These are phyloP conservation scores for Stagonosporopsis tanaceti DNA, from an alignment of 2,329 filamentous ascomycete genomes.

Conservation along the genomic window DNA sequence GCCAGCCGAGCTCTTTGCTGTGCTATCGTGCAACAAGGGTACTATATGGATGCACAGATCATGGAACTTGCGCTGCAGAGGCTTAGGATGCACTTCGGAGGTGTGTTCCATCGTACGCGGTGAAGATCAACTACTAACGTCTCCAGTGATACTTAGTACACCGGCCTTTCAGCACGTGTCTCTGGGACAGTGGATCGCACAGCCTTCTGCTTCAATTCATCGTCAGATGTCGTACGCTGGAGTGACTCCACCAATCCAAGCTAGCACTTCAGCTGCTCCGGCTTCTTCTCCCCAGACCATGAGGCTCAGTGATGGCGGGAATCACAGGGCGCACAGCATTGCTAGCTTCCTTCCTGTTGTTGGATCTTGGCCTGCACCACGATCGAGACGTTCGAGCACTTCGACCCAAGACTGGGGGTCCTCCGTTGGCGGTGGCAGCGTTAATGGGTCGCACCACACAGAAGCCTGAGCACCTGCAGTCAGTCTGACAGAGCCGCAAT, in stretches of 20 bases:
- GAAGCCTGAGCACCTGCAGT: background rate
- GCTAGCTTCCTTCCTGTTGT: background rate
- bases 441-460: background rate
- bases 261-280: background rate
- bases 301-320: background rate
- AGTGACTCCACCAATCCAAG: background rate
- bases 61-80: conserved; percentile 1
- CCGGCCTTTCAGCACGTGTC: background rate
- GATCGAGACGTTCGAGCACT: background rate
- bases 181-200: background rate
- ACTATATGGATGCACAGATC: background rate
- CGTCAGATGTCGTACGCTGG: no score
- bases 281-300: background rate
- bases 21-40: conserved; percentile 1
- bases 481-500: background rate
- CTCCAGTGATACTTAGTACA: background rate
- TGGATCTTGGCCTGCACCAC: background rate
- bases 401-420: background rate
- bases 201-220: background rate
- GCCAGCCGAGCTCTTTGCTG: conserved; percentile 4
- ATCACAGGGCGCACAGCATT: background rate
- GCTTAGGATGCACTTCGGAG: conserved; percentile 1
- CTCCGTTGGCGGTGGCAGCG: background rate
- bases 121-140: background rate
- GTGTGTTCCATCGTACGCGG: background rate